These are phyloP conservation scores for Carex parvula DNA, from an alignment of 176 grass and related monocot genomes.

Conservation along the genomic window DNA sequence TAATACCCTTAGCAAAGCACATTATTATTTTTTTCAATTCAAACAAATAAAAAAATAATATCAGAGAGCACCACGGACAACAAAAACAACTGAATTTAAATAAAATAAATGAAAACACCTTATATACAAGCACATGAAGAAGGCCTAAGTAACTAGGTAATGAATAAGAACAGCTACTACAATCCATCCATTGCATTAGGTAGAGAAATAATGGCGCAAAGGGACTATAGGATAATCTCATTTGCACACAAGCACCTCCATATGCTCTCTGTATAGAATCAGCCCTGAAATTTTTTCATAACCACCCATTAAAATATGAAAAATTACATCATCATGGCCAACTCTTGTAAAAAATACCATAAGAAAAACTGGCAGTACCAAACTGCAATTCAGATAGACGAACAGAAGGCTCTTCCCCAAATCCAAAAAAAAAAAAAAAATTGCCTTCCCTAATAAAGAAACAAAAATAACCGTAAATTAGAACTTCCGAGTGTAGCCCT, in stretches of 20 bases:
- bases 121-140: slow-evolving; percentile 93
- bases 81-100: not conserved
- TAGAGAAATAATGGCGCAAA: slow-evolving; percentile 94
- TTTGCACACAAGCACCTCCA: slow-evolving; percentile 90
- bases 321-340: not conserved
- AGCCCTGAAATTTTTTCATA: slow-evolving; percentile 48
- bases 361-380: not conserved
- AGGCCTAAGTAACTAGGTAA: slow-evolving; percentile 88
- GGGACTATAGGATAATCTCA: slow-evolving; percentile 92
- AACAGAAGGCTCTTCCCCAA: not conserved
- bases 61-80: not conserved
- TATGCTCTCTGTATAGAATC: slow-evolving; percentile 88
- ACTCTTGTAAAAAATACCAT: not conserved
- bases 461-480: slow-evolving; percentile 20
- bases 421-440: slow-evolving; percentile 8
- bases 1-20: not conserved
- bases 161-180: slow-evolving; percentile 70
- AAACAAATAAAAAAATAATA: not conserved
- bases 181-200: slow-evolving; percentile 98
- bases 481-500: not conserved
- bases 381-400: not conserved
- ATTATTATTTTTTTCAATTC: not conserved
- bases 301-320: slow-evolving; percentile 24
- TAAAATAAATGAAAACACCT: slow-evolving; percentile 38
- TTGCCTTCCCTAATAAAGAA: slow-evolving; percentile 23